Base-by-base conservation (phyloP, 768 basidiomycete genomes). In the Pleurotus pulmonarius region DNA sequence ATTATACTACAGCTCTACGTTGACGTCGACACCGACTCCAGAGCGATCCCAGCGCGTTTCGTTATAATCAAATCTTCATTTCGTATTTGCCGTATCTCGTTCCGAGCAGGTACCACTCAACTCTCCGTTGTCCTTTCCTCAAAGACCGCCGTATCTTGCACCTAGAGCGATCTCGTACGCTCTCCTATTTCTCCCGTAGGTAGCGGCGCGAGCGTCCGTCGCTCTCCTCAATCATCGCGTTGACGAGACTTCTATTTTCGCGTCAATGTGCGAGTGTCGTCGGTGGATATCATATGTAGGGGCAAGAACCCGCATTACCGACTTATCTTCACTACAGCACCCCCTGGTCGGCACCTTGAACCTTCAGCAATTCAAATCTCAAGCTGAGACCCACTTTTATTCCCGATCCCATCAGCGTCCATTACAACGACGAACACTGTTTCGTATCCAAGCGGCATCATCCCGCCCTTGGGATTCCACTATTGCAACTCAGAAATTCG, bases 1-100 rank as follows among this genome's bases (percentile, higher is more conserved):
- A 63, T 74, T 98, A 29, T 97, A 98, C 70, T 97, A 92, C 73
- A 84, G 82, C 65, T 80, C 85, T 40, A 69, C 72, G 20, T 65
- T 67, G 43, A 57, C 65, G 41, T 65, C 64, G 53, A 52, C 56
- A 39, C 55, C 61, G 24, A 58, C 34, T 15, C 15, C 43, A 38
- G 37, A 51, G 25, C 49, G 29, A 39, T 41, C 51, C 41, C 51
- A 53, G 24, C 39, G 37, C 39, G 39, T 41, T n/a, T 41, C 51
- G 18, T 37, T 53, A 22, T 53, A 39, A 53, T 53, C 11, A 22
- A 11, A 44, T 44, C 41, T 44, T 44, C 39, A 53, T 40, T 34
- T 34, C 18, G 3, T 41, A 43, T 53, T 53, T 25, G 15, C 20
- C 41, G 41, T 44, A 16, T 44, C 8, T 24, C 24, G 51, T 53